Base-by-base conservation (phyloP, 2,329 filamentous ascomycete genomes). In the Tricladium varicosporioides region DNA sequence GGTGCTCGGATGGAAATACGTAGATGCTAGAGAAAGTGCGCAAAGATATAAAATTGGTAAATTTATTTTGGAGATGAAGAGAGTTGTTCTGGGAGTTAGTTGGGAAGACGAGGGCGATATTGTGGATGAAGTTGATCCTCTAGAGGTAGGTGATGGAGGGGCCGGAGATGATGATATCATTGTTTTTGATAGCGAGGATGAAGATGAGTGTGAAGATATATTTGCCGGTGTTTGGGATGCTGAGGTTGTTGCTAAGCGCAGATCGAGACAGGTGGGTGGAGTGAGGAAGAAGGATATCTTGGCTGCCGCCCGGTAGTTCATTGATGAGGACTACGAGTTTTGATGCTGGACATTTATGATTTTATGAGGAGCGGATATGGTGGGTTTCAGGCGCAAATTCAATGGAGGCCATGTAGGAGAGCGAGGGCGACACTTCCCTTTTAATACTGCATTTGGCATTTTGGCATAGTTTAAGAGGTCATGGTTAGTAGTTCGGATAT, bases 41-140 rank as follows among this genome's bases (percentile, higher is more conserved):
- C 85, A 88, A 69, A 79, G 77, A 67, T 88, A 88, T 75, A 88
- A 88, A 71, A 76, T 87, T 50, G 84, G 84, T 63, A 88, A 87
- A 70, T 88, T 82, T 67, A 87, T 88, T 31, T 70, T 88, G 42
- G 85, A 88, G 73, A 82, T 80, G 42, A 78, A 80, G 68, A 74
- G 82, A 53, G 80, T 86, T 14, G 75, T 81, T 19, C 74, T 77
- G 11, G 74, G 76, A 47, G 75, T 77, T 33, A 74, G 71, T 53
- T 87, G 83, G 84, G 83, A 82, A 63, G 78, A 81, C 55, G 68
- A 8, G 3, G 59, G 15, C 5, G 58, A 54, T 40, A 53, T 45
- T 16, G 54, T 55, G 36, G 48, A 61, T 22, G 58, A 56, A 22
- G 49, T 48, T 11, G 16, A 56, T 11, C 63, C 65, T 13, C 72